Conservation (phyloP, 179 eudicot genomes). For the Silene coronaria region DNA sequence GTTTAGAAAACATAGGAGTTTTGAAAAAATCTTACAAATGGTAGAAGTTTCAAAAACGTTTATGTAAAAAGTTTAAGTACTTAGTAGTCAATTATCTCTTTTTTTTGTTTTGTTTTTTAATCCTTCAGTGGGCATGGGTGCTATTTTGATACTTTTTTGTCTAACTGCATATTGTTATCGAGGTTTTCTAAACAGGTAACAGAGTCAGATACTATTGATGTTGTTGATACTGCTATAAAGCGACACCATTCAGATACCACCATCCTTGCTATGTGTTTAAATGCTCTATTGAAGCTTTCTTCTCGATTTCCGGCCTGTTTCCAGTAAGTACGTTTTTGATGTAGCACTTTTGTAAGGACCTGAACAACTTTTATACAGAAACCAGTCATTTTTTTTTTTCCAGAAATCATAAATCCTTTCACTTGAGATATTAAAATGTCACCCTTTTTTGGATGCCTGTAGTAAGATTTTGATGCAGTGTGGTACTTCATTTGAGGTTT, state of each 20-base stretch:
- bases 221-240: conserved; percentile 60
- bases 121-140: background rate
- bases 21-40: background rate
- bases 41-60: background rate
- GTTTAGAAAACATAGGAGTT: background rate
- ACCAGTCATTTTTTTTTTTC: too few relatives aligned
- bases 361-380: too few relatives aligned
- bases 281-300: conserved; percentile 84
- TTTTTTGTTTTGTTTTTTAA: background rate
- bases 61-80: background rate
- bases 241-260: conserved; percentile 66
- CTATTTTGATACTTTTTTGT: background rate
- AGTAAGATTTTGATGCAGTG: background rate
- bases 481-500: background rate
- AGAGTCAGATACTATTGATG: conserved; percentile 87
- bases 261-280: conserved; percentile 81
- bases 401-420: background rate
- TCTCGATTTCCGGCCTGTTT: conserved; percentile 84
- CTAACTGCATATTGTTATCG: background rate
- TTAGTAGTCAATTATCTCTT: background rate
- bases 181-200: conserved; percentile 59
- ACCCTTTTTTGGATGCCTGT: background rate
- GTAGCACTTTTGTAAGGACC: background rate
- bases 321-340: conserved; percentile 45
- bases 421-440: background rate